Evolutionary conservation across 2,329 filamentous ascomycete genomes (phyloP).

Genomic region (Rutstroemia sp.): DNA sequence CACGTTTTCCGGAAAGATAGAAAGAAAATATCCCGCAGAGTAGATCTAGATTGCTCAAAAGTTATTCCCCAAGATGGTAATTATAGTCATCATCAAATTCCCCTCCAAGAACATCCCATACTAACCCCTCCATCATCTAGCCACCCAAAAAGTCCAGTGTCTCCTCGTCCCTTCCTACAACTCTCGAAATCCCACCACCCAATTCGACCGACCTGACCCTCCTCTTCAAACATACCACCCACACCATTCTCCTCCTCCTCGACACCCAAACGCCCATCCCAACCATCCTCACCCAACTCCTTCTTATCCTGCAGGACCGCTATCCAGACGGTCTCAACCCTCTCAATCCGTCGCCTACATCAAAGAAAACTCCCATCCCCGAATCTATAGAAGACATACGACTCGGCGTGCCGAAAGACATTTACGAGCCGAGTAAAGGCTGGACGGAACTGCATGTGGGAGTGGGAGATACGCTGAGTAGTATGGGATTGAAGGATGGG

Average conservation of each 20-base stretch:
- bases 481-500: slow-evolving; percentile 33
- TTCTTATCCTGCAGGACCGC: slow-evolving; percentile 42
- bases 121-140: not conserved
- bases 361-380: slow-evolving; percentile 26
- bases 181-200: not conserved
- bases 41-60: too few relatives aligned
- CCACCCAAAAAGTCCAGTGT: not conserved
- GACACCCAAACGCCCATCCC: not conserved
- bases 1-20: not conserved
- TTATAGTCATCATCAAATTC: not conserved
- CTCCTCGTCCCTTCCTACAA: not conserved
- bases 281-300: too few relatives aligned
- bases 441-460: slow-evolving; percentile 37
- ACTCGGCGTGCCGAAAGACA: slow-evolving; percentile 40
- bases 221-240: slow-evolving; percentile 63
- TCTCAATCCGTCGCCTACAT: slow-evolving; percentile 18
- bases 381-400: slow-evolving; percentile 35
- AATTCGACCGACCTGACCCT: slow-evolving; percentile 49
- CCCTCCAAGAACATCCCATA: not conserved
- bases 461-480: slow-evolving; percentile 26
- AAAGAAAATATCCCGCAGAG: not conserved
- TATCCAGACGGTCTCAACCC: slow-evolving; percentile 45
- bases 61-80: not conserved
- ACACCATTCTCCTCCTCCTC: not conserved
- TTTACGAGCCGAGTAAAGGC: slow-evolving; percentile 40